A percentile compares a stretch with the other conserved stretches of the same genome.
phyloP scores from a whole-genome alignment of 1,284 basidiomycete species.

The Puccinia coronata region DNA sequence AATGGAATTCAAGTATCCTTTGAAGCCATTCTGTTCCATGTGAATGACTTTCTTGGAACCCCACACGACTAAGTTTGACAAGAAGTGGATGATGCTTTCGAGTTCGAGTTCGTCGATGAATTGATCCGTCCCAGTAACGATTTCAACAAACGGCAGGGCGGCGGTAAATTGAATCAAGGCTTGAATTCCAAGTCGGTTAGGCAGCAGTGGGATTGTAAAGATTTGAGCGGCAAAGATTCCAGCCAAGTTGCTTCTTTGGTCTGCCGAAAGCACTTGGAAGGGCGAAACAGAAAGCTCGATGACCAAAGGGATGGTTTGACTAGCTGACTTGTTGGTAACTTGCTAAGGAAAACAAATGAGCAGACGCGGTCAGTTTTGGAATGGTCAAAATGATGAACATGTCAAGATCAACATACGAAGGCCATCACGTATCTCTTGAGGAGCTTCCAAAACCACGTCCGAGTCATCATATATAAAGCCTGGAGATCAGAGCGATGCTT shows the following conservation, averaged over 20 bases:
- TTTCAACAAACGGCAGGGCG: conserved; percentile 32
- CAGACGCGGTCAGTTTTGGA: neutral
- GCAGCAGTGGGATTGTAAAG: conserved; percentile 40
- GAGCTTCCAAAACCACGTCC: conserved; percentile 21
- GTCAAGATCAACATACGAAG: conserved; percentile 9
- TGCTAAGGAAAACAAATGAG: conserved; percentile 36
- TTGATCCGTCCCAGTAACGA: neutral
- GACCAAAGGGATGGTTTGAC: neutral
- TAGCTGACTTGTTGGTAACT: neutral
- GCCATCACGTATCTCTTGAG: conserved; percentile 33
- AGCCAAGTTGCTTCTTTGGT: neutral
- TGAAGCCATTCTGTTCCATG: conserved; percentile 14
- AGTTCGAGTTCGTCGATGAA: neutral
- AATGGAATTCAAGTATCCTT: conserved; percentile 25
- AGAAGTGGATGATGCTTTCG: conserved; percentile 24
- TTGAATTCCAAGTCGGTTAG: conserved; percentile 34
- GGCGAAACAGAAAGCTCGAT: conserved; percentile 33
- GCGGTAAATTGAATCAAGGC: conserved; percentile 33
- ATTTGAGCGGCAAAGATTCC: conserved; percentile 25
- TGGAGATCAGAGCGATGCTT: neutral
- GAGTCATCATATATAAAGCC: neutral
- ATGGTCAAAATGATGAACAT: neutral
- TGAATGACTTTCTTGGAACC: conserved; percentile 36
- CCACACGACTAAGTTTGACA: conserved; percentile 43
- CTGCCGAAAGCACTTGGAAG: conserved; percentile 10